Conservation (phyloP, 1,284 basidiomycete species). For the Trametes hirsuta region DNA sequence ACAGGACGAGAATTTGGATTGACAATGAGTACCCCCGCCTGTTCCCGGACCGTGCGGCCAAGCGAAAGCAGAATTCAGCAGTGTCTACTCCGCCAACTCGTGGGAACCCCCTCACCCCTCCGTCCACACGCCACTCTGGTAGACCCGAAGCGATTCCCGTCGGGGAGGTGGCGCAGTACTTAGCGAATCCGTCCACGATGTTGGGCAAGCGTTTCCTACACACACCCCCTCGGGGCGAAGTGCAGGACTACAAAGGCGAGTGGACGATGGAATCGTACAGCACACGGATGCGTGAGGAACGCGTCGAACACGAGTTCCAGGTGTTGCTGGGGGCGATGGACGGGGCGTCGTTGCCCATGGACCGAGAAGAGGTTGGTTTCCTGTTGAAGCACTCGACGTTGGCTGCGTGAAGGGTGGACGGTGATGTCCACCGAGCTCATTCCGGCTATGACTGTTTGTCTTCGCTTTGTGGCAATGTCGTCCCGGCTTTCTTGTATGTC, state of each 20-base stretch:
- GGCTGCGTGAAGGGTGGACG: background rate
- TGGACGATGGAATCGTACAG: slow-evolving; percentile 13
- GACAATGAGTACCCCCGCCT: background rate
- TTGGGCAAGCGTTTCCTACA: slow-evolving; percentile 7
- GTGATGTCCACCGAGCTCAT: too few relatives aligned
- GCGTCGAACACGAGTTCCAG: slow-evolving; percentile 10
- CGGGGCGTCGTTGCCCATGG: slow-evolving; percentile 4
- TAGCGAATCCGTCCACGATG: slow-evolving; percentile 1
- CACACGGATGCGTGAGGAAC: slow-evolving; percentile 1
- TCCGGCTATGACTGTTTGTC: too few relatives aligned
- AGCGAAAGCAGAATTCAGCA: background rate
- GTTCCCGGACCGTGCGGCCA: background rate
- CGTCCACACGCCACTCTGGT: background rate
- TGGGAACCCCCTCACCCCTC: background rate
- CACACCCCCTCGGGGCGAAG: background rate
- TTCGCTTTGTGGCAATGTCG: too few relatives aligned
- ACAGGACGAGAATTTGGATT: slow-evolving; percentile 3
- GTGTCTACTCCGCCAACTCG: background rate
- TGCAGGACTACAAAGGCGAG: slow-evolving; percentile 4
- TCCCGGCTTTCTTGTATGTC: too few relatives aligned
- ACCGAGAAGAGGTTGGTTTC: background rate
- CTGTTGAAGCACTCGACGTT: slow-evolving; percentile 5
- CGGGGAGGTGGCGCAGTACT: background rate
- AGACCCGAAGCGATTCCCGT: background rate
- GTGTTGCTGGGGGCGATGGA: slow-evolving; percentile 1